A percentile compares a stretch with the other conserved stretches of the same genome.
Conservation (phyloP, 495 filamentous ascomycete genomes). For the Patellaria atrata region DNA sequence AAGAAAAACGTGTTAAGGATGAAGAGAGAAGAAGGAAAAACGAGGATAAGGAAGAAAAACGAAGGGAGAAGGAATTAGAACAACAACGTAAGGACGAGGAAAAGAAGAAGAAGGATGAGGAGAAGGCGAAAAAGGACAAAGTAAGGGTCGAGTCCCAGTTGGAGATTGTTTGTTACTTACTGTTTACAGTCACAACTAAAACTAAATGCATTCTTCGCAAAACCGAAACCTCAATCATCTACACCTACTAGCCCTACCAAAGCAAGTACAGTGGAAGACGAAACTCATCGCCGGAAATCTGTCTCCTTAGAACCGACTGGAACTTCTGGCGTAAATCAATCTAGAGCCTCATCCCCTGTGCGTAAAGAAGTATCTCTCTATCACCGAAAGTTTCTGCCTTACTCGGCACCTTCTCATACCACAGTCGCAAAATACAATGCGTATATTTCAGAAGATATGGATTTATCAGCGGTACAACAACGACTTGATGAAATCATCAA, state of each 20-base stretch:
- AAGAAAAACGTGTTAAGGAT: conserved; percentile 29
- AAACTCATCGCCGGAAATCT: conserved; percentile 15
- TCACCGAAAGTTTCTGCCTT: conserved; percentile 57
- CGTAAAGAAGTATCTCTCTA: conserved; percentile 36
- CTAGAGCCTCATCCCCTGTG: conserved; percentile 15
- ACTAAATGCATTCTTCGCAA: conserved; percentile 48
- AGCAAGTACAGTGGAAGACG: neutral
- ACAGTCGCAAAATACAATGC: conserved; percentile 20
- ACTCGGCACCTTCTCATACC: conserved; percentile 36
- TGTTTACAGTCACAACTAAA: conserved; percentile 38
- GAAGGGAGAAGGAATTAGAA: conserved; percentile 27
- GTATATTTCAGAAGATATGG: conserved; percentile 8
- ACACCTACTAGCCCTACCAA: conserved; percentile 19
- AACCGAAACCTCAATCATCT: conserved; percentile 25
- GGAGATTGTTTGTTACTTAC: conserved; percentile 1
- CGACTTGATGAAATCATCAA: conserved; percentile 10
- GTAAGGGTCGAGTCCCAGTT: conserved; percentile 28
- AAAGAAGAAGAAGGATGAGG: conserved; percentile 47
- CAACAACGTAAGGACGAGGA: conserved; percentile 32
- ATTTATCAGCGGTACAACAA: conserved; percentile 5
- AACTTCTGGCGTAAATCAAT: conserved; percentile 15
- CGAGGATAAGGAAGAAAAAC: conserved; percentile 34
- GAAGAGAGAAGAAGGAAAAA: conserved; percentile 28
- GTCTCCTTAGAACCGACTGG: conserved; percentile 22
- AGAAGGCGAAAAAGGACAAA: conserved; percentile 54